Conservation (phyloP, 768 basidiomycete genomes). For the Trametopsis cervina region DNA sequence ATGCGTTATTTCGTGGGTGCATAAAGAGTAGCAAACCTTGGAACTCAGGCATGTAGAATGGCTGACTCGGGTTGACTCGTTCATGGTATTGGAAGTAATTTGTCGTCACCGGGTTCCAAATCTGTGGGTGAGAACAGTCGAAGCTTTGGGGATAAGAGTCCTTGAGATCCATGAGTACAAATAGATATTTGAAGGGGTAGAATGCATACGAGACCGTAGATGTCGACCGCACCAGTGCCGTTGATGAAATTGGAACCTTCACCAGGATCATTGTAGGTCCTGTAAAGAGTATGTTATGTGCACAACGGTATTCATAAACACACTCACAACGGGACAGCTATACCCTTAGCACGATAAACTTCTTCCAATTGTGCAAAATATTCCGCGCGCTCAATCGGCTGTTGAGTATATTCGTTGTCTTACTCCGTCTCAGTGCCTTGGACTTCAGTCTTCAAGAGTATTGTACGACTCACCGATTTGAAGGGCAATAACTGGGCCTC, state of each 20-base stretch:
- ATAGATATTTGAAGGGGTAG: neutral
- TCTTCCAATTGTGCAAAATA: constrained; percentile 20
- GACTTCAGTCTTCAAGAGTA: neutral
- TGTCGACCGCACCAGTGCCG: constrained; percentile 25
- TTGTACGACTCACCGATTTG: constrained; percentile 41
- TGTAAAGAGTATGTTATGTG: constrained; percentile 1
- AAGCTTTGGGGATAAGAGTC: constrained; percentile 76
- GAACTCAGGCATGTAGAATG: constrained; percentile 64
- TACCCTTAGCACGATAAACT: constrained; percentile 15
- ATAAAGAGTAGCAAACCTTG: constrained; percentile 6
- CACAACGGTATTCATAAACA: neutral
- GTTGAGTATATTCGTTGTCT: constrained; percentile 75
- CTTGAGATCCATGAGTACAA: constrained; percentile 26
- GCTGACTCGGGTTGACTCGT: constrained; percentile 39
- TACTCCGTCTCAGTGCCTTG: no score
- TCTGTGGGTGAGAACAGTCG: constrained; percentile 68
- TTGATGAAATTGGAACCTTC: constrained; percentile 22
- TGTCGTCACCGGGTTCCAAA: constrained; percentile 58
- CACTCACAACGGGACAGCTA: constrained; percentile 19
- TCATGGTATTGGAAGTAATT: constrained; percentile 62
- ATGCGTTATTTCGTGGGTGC: constrained; percentile 39
- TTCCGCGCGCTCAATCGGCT: constrained; percentile 20
- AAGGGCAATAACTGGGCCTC: constrained; percentile 31
- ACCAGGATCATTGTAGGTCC: constrained; percentile 25
- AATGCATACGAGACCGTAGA: constrained; percentile 21